phyloP scores from a whole-genome alignment of 2,329 filamentous ascomycete species.

The Arthroderma sp. region DNA sequence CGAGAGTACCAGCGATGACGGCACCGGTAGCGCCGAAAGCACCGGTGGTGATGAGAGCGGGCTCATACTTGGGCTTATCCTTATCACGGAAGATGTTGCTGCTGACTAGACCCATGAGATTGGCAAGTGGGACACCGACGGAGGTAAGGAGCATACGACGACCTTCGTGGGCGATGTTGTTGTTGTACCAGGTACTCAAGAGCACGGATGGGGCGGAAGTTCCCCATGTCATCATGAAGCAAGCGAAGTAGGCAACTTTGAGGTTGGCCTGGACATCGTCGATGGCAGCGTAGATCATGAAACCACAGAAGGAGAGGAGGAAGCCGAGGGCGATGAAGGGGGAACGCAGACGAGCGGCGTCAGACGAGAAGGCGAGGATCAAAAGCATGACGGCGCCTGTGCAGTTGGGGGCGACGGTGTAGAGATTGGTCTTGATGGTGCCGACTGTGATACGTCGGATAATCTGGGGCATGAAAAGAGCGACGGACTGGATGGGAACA shows the following conservation, averaged over 20 bases:
- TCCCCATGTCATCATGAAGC: constrained; percentile 74
- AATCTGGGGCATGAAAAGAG: constrained; percentile 47
- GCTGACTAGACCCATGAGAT: constrained; percentile 59
- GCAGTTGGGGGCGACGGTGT: constrained; percentile 70
- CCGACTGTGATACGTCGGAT: constrained; percentile 39
- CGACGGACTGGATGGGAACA: constrained; percentile 44
- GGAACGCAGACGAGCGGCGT: constrained; percentile 52
- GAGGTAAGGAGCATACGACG: constrained; percentile 57
- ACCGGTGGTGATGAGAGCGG: constrained; percentile 52
- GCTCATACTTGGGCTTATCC: constrained; percentile 53
- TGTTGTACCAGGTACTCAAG: constrained; percentile 61
- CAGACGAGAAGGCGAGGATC: constrained; percentile 57
- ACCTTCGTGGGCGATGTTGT: constrained; percentile 67
- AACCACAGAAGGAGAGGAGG: constrained; percentile 59
- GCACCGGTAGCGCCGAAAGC: constrained; percentile 49
- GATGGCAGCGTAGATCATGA: constrained; percentile 65
- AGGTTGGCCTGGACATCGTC: constrained; percentile 46
- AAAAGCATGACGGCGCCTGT: constrained; percentile 60
- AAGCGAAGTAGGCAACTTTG: constrained; percentile 56
- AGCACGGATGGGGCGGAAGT: constrained; percentile 62
- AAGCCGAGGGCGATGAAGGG: constrained; percentile 65
- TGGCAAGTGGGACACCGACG: constrained; percentile 60
- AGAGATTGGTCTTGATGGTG: constrained; percentile 59
- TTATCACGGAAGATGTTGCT: constrained; percentile 54
- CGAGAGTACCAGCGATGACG: constrained; percentile 42